phyloP scores from a whole-genome alignment of 1,284 basidiomycete species.

The Athelia psychrophila region DNA sequence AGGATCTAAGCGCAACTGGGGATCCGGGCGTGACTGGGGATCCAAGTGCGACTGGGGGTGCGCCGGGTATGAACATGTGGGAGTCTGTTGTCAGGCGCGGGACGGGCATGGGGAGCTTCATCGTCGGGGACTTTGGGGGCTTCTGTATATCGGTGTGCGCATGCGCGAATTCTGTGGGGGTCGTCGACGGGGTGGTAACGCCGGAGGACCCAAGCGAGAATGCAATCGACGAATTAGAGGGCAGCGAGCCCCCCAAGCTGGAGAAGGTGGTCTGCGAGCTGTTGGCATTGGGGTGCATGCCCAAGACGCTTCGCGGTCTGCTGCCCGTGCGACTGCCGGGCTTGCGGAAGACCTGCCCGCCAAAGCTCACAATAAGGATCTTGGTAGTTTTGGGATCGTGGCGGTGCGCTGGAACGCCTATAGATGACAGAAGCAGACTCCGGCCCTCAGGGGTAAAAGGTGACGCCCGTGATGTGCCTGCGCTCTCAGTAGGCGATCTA shows the following conservation, averaged over 20 bases:
- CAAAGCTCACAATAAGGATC: slow-evolving; percentile 75
- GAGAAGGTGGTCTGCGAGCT: slow-evolving; percentile 25
- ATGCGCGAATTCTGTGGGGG: slow-evolving; percentile 16
- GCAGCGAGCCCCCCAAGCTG: not conserved
- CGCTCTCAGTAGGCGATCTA: slow-evolving; percentile 24
- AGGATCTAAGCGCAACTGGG: too few species aligned
- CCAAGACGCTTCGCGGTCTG: slow-evolving; percentile 16
- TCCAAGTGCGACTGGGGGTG: slow-evolving; percentile 30
- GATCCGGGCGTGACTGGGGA: too few species aligned
- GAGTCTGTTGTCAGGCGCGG: slow-evolving; percentile 21
- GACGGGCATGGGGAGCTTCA: not conserved
- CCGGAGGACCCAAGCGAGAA: not conserved
- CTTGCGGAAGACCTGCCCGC: slow-evolving; percentile 68
- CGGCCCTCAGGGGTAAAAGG: slow-evolving; percentile 54
- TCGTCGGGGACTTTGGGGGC: not conserved
- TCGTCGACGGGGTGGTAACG: slow-evolving; percentile 22
- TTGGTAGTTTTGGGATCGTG: slow-evolving; percentile 47
- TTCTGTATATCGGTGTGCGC: not conserved
- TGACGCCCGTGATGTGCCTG: slow-evolving; percentile 25
- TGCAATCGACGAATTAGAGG: not conserved
- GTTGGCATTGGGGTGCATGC: slow-evolving; percentile 9
- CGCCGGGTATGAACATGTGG: slow-evolving; percentile 38
- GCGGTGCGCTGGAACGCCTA: slow-evolving; percentile 54
- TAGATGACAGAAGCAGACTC: slow-evolving; percentile 45
- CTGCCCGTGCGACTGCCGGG: slow-evolving; percentile 43